Evolutionary conservation across 176 grass and related monocot genomes (phyloP), one percentile per base, ranked within the genome.

Genomic region (Juncus inflexus): DNA sequence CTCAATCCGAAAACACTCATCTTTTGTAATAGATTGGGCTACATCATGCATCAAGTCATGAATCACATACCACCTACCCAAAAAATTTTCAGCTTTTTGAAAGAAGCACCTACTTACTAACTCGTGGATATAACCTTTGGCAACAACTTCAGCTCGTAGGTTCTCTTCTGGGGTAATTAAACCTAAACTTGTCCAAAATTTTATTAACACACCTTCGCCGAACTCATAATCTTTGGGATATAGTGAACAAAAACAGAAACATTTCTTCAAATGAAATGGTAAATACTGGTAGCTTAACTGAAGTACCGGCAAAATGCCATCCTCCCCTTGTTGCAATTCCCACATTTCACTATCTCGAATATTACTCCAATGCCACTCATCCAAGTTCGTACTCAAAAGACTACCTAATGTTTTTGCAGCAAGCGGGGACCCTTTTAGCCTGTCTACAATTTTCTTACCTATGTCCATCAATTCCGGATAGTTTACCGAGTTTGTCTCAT

Each of bases 21-120:
- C 73, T 16, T 71, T 74, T 3, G 69, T 81, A 2, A 81, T 0
- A 0, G 40, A 84, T 45, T 76, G 74, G n/a, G 77, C 77, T 42
- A 90, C 13, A 61, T 90, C 81, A 63, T 84, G 81, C 9, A 90
- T 55, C 64, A 85, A 68, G 7, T 79, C 81, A 76, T 90, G 81
- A 53, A 81, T 67, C 47, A 79, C 40, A 81, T 84, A 89, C 15
- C 40, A 28, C 4, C 72, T 3, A 50, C n/a, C 19, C 19, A 1
- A 28, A 28, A 60, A 35, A 12, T 42, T 49, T 28, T 28, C 19
- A 28, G 59, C 60, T 66, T 55, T 55, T 58, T 74, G 62, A 37
- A 90, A 79, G 52, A 86, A 82, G 36, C 12, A 73, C 63, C 84
- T 60, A 12, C 60, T 63, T 40, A 74, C 40, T 7, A 90, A 56